phyloP scores from a whole-genome alignment of 352 stramenopile species.

The Hyphochytrium catenoides region DNA sequence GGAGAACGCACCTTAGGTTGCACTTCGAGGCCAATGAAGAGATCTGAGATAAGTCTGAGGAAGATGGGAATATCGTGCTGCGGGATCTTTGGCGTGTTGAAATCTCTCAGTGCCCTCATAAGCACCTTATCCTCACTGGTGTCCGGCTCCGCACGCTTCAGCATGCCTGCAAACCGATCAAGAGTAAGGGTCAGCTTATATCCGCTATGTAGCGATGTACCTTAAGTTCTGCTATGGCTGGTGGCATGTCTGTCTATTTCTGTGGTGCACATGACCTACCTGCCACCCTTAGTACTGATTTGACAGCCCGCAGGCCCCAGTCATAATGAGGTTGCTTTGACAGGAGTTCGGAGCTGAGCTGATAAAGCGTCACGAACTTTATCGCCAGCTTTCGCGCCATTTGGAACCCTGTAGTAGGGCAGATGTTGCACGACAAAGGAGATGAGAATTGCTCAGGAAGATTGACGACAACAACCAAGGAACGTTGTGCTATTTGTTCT shows the following conservation, averaged over 20 bases:
- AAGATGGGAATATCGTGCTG: conserved; percentile 78
- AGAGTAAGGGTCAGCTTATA: no score
- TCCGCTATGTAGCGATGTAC: no score
- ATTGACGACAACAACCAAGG: no score
- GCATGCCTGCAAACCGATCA: no score
- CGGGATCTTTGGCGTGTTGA: conserved; percentile 88
- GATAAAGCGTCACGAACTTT: conserved; percentile 87
- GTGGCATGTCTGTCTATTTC: no score
- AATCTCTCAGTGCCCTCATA: conserved; percentile 80
- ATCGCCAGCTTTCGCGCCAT: conserved; percentile 70
- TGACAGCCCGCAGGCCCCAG: conserved; percentile 80
- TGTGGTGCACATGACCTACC: no score
- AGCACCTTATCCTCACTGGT: conserved; percentile 72
- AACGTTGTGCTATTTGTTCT: no score
- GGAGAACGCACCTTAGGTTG: no score
- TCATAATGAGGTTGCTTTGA: conserved; percentile 88
- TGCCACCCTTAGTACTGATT: conserved; percentile 78
- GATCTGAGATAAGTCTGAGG: conserved; percentile 66
- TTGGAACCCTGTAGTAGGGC: no score
- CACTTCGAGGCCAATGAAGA: conserved; percentile 73
- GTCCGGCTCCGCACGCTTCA: conserved; percentile 76
- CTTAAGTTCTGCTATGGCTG: no score
- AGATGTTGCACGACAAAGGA: no score
- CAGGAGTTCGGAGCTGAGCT: conserved; percentile 67
- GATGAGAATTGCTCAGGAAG: no score